Base-by-base conservation (phyloP, 2,329 filamentous ascomycete genomes). In the Diaporthe australafricana region DNA sequence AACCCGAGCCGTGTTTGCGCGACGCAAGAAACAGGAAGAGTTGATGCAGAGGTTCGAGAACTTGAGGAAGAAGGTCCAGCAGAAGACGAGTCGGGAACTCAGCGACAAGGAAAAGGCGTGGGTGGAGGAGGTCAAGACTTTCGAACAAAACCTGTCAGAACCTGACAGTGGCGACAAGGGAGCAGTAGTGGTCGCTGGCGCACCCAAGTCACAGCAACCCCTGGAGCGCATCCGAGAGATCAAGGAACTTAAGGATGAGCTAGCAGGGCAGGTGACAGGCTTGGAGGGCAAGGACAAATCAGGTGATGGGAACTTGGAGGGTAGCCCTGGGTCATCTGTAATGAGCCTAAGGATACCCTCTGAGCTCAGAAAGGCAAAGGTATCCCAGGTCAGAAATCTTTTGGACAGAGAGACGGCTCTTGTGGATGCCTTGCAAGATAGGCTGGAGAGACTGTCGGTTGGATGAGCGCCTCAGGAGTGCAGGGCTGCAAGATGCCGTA, bases 331-430 rank as follows among this genome's bases (percentile, higher is more conserved):
- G 47, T 79, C 83, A 32, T 81, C 82, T n/a, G 76, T 74, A 42
- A 75, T 78, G 56, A 84, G 87, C 72, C 75, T 89, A 65, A 83
- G 85, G 74, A 89, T 92, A 68, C 88, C 90, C 16, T 82, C 86
- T 25, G 89, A 91, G 69, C 86, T 93, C 72, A 86, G 90, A 72
- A 88, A 86, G 80, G 87, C 85, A 65, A 93, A 92, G 81, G 81
- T 93, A 75, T 85, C 85, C 70, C 88, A 92, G 78, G 89, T 94
- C 27, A 89, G 89, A 81, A 82, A 82, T 35, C 80, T 93, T 72
- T 81, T 94, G 75, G 90, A 92, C 71, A 84, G 92, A 35, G 91
- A 94, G 81, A 88, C 88, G 57, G 90, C 90, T 6, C 80, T 94
- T 76, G 89, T 94, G 8, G 91, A 93, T 75, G 91, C 89, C 27